Conservation (phyloP, 1,284 basidiomycete species). For the Microbotryomycetes sp. region DNA sequence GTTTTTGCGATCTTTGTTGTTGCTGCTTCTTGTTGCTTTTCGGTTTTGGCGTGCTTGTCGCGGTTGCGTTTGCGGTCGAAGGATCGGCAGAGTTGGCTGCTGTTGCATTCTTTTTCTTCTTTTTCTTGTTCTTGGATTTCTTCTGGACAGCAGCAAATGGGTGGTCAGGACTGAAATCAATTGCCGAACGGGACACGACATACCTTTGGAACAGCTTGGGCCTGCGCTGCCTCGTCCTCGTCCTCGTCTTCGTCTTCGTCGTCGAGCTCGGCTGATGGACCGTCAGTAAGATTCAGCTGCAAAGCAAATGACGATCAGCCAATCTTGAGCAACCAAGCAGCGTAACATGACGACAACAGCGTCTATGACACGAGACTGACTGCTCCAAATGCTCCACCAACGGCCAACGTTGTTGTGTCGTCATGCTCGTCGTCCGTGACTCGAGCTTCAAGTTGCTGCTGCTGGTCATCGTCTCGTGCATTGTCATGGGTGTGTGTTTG, state of each 20-base stretch:
- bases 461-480: too few species aligned
- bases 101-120: constrained; percentile 51
- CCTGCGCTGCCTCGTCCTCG: constrained; percentile 31
- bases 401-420: neutral
- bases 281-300: neutral
- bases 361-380: neutral
- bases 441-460: neutral
- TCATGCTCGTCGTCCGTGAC: constrained; percentile 2
- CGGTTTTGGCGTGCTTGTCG: constrained; percentile 1
- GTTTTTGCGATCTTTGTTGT: constrained; percentile 29
- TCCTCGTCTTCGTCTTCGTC: constrained; percentile 37
- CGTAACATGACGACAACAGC: too few species aligned
- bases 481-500: neutral
- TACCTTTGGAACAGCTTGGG: neutral
- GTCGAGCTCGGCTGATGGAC: constrained; percentile 11
- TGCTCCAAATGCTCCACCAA: constrained; percentile 17
- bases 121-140: constrained; percentile 47
- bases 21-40: constrained; percentile 31
- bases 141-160: constrained; percentile 25
- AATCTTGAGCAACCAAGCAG: too few species aligned
- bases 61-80: neutral
- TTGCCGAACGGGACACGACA: neutral
- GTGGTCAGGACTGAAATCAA: neutral
- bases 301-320: neutral
- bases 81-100: neutral